Base-by-base conservation (phyloP, 148 eudicot species). In the Chenopodium suecicum region DNA sequence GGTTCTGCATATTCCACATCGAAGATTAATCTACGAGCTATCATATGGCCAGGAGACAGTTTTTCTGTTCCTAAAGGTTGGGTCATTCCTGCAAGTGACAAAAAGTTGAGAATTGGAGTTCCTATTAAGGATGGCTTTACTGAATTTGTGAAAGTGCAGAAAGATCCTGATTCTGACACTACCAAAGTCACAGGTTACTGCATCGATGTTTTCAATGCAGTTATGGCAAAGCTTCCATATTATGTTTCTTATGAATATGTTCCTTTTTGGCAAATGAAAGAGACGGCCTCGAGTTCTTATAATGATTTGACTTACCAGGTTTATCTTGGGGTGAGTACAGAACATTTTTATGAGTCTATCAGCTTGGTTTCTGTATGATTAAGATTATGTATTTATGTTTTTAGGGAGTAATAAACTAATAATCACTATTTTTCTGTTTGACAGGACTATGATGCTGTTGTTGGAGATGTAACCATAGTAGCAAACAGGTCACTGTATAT, bases 21-120 rank as follows among this genome's bases (percentile, higher is more conserved):
- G 16, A 68, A 60, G 11, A 41, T 9, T 7, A 73, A 58, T 50
- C 81, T 87, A 0, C 34, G 79, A 50, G 54, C 72, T 17, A 84
- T 89, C 47, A 83, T 86, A 52, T 90, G 89, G 88, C 93, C 95
- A 2, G 93, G 95, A 66, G 89, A 82, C 4, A 63, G 78, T 2
- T 56, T 54, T 0, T 22, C 44, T 7, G 37, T 29, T 17, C 90
- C 93, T 50, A 82, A 54, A 66, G 89, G 89, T 63, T 87, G 89
- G 89, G 85, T 66, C 44, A 80, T 74, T 73, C 82, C 86, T 29
- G 62, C 73, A n/a, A 78, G 71, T 29, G 86, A 81, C 10, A 84
- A 76, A 70, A 85, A 78, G 68, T 72, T 91, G 20, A 86, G 77
- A 46, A 74, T 91, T 64, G 92, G 88, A 32, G 89, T 90, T 52